These are phyloP conservation scores for Kentomonas sorsogonicus DNA, from an alignment of 208 protist species.

Conservation along the genomic window DNA sequence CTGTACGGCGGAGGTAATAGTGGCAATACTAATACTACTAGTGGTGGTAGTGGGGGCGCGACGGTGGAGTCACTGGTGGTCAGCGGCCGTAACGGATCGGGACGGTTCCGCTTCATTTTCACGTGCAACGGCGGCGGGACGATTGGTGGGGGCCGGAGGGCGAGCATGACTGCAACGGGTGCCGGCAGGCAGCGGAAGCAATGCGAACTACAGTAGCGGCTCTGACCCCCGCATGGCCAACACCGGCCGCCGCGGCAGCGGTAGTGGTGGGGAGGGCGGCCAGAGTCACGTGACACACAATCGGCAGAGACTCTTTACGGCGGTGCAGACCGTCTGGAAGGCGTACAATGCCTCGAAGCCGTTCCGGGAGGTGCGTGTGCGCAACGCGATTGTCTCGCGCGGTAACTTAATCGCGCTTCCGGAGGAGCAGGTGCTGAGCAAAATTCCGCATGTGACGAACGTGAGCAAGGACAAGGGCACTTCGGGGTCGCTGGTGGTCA, in stretches of 20 bases:
- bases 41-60: too few relatives aligned
- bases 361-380: conserved; percentile 94
- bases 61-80: conserved; percentile 79
- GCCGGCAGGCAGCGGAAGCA: too few relatives aligned
- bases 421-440: conserved; percentile 84
- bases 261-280: background rate
- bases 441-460: conserved; percentile 86
- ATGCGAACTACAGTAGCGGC: too few relatives aligned
- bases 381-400: conserved; percentile 84
- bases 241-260: background rate
- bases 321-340: conserved; percentile 44
- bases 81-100: too few relatives aligned
- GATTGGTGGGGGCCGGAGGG: too few relatives aligned
- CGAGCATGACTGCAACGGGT: too few relatives aligned
- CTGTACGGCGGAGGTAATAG: conserved; percentile 35
- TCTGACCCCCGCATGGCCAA: too few relatives aligned
- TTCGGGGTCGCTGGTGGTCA: conserved; percentile 91
- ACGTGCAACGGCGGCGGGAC: too few relatives aligned
- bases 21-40: too few relatives aligned
- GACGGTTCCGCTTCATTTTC: conserved; percentile 98
- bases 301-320: conserved; percentile 16
- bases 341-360: conserved; percentile 93
- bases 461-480: conserved; percentile 88
- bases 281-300: background rate
- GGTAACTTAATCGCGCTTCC: conserved; percentile 82